Evolutionary conservation across 208 protist species (phyloP), one percentile per base, ranked within the genome.

Genomic region (Acanthamoeba healyi): DNA sequence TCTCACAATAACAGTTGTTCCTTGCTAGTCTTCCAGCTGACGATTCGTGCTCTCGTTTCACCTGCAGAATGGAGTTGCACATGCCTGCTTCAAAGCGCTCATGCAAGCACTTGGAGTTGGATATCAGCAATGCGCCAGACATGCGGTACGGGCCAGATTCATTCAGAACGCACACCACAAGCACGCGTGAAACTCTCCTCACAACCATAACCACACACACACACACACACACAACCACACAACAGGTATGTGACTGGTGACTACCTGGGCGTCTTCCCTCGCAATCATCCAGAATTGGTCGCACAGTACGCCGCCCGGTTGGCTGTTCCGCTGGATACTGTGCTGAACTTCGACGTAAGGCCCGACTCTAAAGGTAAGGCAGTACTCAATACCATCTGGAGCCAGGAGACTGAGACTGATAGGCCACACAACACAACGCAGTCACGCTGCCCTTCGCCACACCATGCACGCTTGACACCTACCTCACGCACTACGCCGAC

Each of bases 201-300:
- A n/a, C n/a, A n/a, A n/a, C n/a, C n/a, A n/a, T n/a, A n/a, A n/a
- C n/a, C n/a, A n/a, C n/a, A n/a, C n/a, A n/a, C n/a, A n/a, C n/a
- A n/a, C n/a, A n/a, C 10, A 54, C 49, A 15, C 49, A 15, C 49
- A 15, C 15, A 54, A 54, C 15, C 49, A 15, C 49, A 54, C 22
- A 29, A 86, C 0, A 90, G 84, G 22, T 94, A 94, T 36, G 29
- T 90, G 46, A 94, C 91, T 2, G 91, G 91, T 19, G 91, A 94
- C 36, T 87, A 94, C 40, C 56, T 94, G 74, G 67, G 70, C 24
- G 40, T 94, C 22, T 94, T 94, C n/a, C 91, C 91, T n/a, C 54
- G 19, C 26, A 94, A 94, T 24, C 34, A 58, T 22, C 32, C 38
- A 22, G 22, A 89, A 14, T 24, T 94, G 22, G 24, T 94, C 44